phyloP scores from a whole-genome alignment of 495 filamentous ascomycete species.

The Saxophila tyrrhenica region DNA sequence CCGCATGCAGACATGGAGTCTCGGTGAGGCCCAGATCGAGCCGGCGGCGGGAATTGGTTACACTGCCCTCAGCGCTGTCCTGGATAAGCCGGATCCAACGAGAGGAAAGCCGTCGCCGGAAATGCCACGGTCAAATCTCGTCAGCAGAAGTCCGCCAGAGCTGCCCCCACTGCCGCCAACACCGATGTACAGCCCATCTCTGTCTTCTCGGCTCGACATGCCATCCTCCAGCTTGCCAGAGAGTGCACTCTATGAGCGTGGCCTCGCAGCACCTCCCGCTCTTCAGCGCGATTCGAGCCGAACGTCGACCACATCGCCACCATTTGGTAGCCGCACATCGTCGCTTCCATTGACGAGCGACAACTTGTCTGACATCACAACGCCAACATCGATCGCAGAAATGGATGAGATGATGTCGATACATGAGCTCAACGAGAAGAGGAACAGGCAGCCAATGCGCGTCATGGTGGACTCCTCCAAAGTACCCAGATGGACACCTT shows the following conservation, averaged over 20 bases:
- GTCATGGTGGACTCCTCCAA: conserved; percentile 27
- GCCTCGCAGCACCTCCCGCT: background rate
- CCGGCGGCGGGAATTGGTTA: conserved; percentile 36
- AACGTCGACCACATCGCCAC: background rate
- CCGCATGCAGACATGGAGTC: conserved; percentile 36
- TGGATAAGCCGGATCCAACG: conserved; percentile 29
- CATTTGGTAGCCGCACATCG: background rate
- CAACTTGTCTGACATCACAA: conserved; percentile 1
- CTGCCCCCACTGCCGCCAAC: background rate
- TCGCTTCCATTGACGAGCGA: background rate
- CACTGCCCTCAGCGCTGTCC: conserved; percentile 37
- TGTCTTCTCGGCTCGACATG: background rate
- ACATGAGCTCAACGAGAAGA: conserved; percentile 1
- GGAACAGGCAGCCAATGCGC: conserved; percentile 4
- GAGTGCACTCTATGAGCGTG: background rate
- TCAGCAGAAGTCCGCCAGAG: background rate
- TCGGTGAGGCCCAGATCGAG: conserved; percentile 33
- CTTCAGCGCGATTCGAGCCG: background rate
- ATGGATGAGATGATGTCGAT: conserved; percentile 3
- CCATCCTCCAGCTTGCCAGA: background rate
- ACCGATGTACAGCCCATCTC: background rate
- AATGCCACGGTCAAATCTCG: background rate
- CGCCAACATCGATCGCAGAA: background rate
- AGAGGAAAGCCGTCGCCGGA: background rate
- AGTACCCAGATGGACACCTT: conserved; percentile 32